A percentile compares a stretch with the other conserved stretches of the same genome.
Evolutionary conservation across 2,329 filamentous ascomycete genomes (phyloP).

Genomic region (Cercospora nicotianae): DNA sequence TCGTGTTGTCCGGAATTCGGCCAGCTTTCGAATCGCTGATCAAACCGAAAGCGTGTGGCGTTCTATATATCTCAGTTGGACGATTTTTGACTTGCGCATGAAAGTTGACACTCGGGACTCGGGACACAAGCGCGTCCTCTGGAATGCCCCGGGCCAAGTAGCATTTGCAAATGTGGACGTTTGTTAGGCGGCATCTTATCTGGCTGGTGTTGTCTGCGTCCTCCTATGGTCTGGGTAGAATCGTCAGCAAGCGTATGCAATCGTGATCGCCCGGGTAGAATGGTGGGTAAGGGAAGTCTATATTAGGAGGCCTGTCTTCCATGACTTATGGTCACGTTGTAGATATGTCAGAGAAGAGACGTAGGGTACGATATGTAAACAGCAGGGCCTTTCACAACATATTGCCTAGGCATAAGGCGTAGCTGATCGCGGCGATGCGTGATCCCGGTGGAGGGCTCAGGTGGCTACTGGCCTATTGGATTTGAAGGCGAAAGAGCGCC

Average conservation of each 20-base stretch:
- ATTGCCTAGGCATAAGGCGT: not conserved
- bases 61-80: not conserved
- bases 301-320: not conserved
- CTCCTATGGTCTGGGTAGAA: not conserved
- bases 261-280: not conserved
- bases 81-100: not conserved
- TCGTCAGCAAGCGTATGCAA: not conserved
- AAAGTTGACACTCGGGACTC: not conserved
- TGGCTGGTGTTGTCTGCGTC: not conserved
- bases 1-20: not conserved
- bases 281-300: not conserved
- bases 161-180: not conserved
- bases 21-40: not conserved
- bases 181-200: not conserved
- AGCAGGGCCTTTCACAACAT: not conserved
- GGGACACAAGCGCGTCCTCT: not conserved
- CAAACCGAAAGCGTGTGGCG: not conserved
- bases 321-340: not conserved
- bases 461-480: not conserved
- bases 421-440: not conserved
- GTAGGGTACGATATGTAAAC: not conserved
- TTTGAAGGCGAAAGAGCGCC: not conserved
- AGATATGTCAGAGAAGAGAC: not conserved
- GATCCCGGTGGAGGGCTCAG: not conserved
- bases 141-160: not conserved